These are phyloP conservation scores for Globisporangium mamillatum DNA, from an alignment of 352 stramenopile species.

Conservation along the genomic window DNA sequence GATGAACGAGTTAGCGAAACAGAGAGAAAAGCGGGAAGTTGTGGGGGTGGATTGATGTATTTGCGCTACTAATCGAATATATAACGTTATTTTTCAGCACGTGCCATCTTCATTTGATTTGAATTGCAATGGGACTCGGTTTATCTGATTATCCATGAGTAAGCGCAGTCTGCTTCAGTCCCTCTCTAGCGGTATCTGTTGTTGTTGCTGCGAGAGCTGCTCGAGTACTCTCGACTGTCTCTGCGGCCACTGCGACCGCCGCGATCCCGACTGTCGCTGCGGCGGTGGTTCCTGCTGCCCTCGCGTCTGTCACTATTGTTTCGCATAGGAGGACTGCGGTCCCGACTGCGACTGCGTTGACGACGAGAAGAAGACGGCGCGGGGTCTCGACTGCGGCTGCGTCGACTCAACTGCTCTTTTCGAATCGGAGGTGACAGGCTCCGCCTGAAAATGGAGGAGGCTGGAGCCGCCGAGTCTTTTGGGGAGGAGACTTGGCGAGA, in stretches of 20 bases:
- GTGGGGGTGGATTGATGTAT: constrained; percentile 13
- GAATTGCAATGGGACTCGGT: too few species aligned
- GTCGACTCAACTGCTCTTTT: constrained; percentile 23
- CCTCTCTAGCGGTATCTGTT: constrained; percentile 8
- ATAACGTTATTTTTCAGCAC: constrained; percentile 37
- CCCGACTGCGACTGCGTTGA: constrained; percentile 24
- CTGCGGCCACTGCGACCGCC: constrained; percentile 7
- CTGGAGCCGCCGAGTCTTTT: constrained; percentile 1
- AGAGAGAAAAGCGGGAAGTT: constrained; percentile 4
- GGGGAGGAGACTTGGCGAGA: neutral
- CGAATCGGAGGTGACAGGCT: constrained; percentile 19
- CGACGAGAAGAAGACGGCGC: neutral
- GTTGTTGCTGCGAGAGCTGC: constrained; percentile 1
- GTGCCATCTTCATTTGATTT: neutral
- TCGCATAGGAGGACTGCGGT: constrained; percentile 22
- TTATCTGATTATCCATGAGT: too few species aligned
- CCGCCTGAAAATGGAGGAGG: constrained; percentile 12
- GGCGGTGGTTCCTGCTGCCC: constrained; percentile 7
- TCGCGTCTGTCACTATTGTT: neutral
- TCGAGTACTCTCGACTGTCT: constrained; percentile 18
- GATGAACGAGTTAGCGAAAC: neutral
- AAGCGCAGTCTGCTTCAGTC: too few species aligned
- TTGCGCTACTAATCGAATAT: constrained; percentile 23
- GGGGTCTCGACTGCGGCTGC: constrained; percentile 24
- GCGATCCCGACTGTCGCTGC: constrained; percentile 26